Evolutionary conservation across 75 land plant species (phyloP).

Genomic region (Cryptomeria japonica): DNA sequence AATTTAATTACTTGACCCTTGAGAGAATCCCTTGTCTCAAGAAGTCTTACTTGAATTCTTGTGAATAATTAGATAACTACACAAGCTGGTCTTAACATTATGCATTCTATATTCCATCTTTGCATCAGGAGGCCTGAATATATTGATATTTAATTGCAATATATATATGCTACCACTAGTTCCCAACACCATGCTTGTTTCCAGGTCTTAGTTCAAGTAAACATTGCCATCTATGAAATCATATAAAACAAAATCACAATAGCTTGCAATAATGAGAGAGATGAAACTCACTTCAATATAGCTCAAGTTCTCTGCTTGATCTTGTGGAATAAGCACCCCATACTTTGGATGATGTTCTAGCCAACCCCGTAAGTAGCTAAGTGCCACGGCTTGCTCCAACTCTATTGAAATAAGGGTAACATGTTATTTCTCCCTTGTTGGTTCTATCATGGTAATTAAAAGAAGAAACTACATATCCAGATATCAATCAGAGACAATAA

Average conservation of each 20-base stretch:
- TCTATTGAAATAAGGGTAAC: constrained; percentile 37
- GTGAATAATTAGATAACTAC: background rate
- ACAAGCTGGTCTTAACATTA: background rate
- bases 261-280: background rate
- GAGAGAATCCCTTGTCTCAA: background rate
- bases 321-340: constrained; percentile 57
- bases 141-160: background rate
- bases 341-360: constrained; percentile 88
- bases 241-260: background rate
- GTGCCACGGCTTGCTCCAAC: constrained; percentile 86
- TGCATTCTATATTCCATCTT: background rate
- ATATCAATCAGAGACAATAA: background rate
- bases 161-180: background rate
- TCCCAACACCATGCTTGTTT: background rate
- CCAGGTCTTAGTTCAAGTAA: background rate
- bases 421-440: background rate
- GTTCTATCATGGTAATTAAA: background rate
- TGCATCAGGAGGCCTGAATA: background rate
- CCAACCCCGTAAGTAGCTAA: constrained; percentile 82
- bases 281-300: constrained; percentile 72
- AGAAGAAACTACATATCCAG: background rate
- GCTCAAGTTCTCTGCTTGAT: constrained; percentile 43
- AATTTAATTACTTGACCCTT: background rate
- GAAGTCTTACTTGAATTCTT: background rate
- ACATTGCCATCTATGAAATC: background rate